Evolutionary conservation across 1,139 yeast species (phyloP), one percentile per base, ranked within the genome.

Genomic region (Blastobotrys ciferrii): DNA sequence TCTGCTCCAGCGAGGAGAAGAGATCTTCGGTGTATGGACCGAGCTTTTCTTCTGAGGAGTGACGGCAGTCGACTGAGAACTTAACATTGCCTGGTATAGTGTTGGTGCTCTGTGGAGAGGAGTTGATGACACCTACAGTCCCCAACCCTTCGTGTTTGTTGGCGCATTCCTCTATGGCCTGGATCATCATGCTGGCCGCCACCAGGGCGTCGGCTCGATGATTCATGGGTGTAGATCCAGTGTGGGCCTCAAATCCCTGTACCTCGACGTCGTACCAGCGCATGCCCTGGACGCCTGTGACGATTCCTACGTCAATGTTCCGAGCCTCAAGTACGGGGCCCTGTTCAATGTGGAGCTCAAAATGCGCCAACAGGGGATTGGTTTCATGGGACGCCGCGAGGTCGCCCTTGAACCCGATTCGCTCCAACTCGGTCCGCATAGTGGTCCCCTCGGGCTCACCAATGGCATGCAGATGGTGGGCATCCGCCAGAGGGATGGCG

Each of bases 281-380:
- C 58, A 79, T 81, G 2, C 84, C 86, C 63, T 84, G 88, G 18
- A 77, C 87, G 15, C 86, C 86, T 11, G 72, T 70, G 2, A 83
- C 88, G 37, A 83, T 71, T 18, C 89, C 91, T 51, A 84, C 78
- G 52, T 74, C 74, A 58, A 78, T 75, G 1, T 73, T 59, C 35
- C 73, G 75, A 19, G 73, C 72, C 61, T 84, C 88, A 48, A 84
- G 71, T 40, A 81, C 71, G 3, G 89, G 88, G 4, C 89, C 91
- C 64, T 84, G 91, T 60, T 84, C 89, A 52, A 84, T 84, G 60
- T 84, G 91, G 50, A 83, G 70, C 62, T 84, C 91, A 62, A 84
- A 82, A 65, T 84, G 88, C 3, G 84, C 82, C 13, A 81, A 78
- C 20, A 84, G 67, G 6, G 85, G 86, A 54, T 79, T 80, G 17